Evolutionary conservation across 1,284 basidiomycete genomes (phyloP).

Genomic region (Ceratobasidium sp.): DNA sequence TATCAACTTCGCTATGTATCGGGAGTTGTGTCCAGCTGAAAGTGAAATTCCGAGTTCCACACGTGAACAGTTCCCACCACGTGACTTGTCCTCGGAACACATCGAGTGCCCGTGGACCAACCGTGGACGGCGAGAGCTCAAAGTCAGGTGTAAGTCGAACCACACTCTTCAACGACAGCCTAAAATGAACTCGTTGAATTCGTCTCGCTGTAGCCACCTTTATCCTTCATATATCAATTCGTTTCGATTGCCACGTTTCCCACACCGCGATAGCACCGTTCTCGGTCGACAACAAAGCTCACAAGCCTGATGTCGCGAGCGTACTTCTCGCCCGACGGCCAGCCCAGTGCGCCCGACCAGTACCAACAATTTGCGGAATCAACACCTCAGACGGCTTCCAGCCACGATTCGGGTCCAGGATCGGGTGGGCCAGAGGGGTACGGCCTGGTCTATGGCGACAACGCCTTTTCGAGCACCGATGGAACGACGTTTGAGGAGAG

Average conservation of each 20-base stretch:
- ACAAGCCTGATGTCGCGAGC: slow-evolving; percentile 18
- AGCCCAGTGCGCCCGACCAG: slow-evolving; percentile 26
- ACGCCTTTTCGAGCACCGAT: slow-evolving; percentile 11
- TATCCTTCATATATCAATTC: neutral
- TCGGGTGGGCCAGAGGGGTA: slow-evolving; percentile 32
- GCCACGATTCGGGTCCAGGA: slow-evolving; percentile 7
- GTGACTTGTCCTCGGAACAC: slow-evolving; percentile 30
- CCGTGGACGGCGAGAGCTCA: slow-evolving; percentile 42
- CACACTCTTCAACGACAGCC: neutral
- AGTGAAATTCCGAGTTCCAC: neutral
- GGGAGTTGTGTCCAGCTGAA: neutral
- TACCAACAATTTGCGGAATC: slow-evolving; percentile 37
- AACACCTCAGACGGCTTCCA: slow-evolving; percentile 13
- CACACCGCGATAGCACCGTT: neutral
- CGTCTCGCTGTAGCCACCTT: neutral
- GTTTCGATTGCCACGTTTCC: slow-evolving; percentile 20
- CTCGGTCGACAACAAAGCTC: neutral
- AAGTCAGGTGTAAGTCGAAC: slow-evolving; percentile 17
- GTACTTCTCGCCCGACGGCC: slow-evolving; percentile 31
- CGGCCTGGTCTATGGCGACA: slow-evolving; percentile 27
- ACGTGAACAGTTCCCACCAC: neutral
- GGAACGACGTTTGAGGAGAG: slow-evolving; percentile 32
- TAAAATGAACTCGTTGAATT: slow-evolving; percentile 25
- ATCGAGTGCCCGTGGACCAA: slow-evolving; percentile 42
- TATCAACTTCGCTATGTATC: neutral